phyloP scores from a whole-genome alignment of 1,284 basidiomycete species.

The Ceratobasidium sp. region DNA sequence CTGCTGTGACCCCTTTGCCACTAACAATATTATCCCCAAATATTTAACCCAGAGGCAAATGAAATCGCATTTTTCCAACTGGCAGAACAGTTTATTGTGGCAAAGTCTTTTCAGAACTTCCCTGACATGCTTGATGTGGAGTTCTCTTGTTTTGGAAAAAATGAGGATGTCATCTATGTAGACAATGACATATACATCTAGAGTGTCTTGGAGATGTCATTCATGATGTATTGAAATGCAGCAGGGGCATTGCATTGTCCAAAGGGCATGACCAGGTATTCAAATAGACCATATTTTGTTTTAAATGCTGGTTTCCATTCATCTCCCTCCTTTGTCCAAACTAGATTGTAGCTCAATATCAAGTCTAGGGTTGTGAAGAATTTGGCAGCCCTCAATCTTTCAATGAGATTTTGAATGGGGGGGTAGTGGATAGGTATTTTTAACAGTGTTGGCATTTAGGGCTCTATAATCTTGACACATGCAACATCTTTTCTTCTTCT shows the following conservation, averaged over 20 bases:
- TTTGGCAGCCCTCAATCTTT: conserved; percentile 4
- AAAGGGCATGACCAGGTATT: conserved; percentile 36
- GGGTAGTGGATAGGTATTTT: conserved; percentile 37
- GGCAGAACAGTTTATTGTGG: conserved; percentile 40
- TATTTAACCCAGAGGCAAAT: conserved; percentile 45
- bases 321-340: conserved; percentile 14
- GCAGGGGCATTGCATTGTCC: conserved; percentile 25
- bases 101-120: conserved; percentile 37
- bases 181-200: conserved; percentile 19
- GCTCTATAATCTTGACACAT: conserved; percentile 35
- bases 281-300: conserved; percentile 28
- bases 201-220: conserved; percentile 23
- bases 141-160: conserved; percentile 27
- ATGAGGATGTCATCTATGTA: conserved; percentile 41
- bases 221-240: conserved; percentile 28
- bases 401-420: conserved; percentile 17
- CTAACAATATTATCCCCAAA: conserved; percentile 38
- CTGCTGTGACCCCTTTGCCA: neutral
- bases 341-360: conserved; percentile 16
- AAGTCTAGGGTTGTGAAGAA: conserved; percentile 36
- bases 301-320: conserved; percentile 38
- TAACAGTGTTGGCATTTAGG: conserved; percentile 35
- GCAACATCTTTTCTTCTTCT: conserved; percentile 23
- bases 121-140: conserved; percentile 18
- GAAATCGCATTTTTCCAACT: conserved; percentile 46